These are phyloP conservation scores for Teratosphaeria zuluensis DNA, from an alignment of 2,329 filamentous ascomycete species.

Conservation along the genomic window DNA sequence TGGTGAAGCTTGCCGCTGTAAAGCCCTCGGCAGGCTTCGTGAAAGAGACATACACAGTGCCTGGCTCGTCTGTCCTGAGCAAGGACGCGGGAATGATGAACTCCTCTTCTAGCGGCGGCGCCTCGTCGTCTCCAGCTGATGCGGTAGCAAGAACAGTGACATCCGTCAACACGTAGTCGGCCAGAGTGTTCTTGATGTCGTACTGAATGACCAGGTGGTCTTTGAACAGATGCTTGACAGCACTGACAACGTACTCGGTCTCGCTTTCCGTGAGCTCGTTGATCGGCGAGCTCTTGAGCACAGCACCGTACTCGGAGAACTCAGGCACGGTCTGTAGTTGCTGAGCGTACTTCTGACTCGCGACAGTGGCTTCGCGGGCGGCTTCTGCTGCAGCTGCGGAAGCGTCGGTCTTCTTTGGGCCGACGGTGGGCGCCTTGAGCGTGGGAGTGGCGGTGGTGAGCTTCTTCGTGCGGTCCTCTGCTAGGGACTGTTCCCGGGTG, in stretches of 20 bases:
- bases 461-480: slow-evolving; percentile 94
- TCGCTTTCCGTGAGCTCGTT: slow-evolving; percentile 93
- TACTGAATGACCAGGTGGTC: slow-evolving; percentile 93
- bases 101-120: slow-evolving; percentile 60
- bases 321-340: slow-evolving; percentile 84
- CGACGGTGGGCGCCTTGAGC: slow-evolving; percentile 81
- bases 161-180: slow-evolving; percentile 81
- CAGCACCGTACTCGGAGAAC: slow-evolving; percentile 75
- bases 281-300: slow-evolving; percentile 81
- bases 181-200: slow-evolving; percentile 93
- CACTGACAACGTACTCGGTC: slow-evolving; percentile 89
- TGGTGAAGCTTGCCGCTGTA: slow-evolving; percentile 74
- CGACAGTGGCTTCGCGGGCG: slow-evolving; percentile 60
- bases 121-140: slow-evolving; percentile 77
- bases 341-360: slow-evolving; percentile 79
- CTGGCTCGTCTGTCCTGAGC: slow-evolving; percentile 74
- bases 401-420: slow-evolving; percentile 61
- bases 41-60: slow-evolving; percentile 92
- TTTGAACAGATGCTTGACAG: slow-evolving; percentile 97
- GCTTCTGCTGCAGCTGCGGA: slow-evolving; percentile 67
- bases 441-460: slow-evolving; percentile 85
- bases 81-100: slow-evolving; percentile 87
- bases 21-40: slow-evolving; percentile 72
- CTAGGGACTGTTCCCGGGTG: slow-evolving; percentile 88
- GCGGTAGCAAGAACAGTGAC: slow-evolving; percentile 75